Conservation (phyloP, 441 rosid species). For the Adansonia rubrostipa region DNA sequence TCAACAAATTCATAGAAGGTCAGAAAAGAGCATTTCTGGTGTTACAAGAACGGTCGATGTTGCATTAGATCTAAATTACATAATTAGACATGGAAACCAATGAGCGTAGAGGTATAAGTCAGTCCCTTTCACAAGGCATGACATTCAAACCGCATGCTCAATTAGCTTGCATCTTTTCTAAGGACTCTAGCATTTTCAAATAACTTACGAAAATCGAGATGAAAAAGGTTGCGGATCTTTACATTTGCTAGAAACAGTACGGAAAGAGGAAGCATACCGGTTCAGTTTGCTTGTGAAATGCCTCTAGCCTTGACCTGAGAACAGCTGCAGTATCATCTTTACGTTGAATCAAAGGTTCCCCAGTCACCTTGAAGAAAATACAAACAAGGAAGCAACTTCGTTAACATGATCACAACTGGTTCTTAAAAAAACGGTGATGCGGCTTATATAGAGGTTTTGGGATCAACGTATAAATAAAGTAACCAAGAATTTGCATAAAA, state of each 20-base stretch:
- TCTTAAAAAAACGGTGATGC: too few relatives aligned
- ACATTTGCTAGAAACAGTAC: neutral
- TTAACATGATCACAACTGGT: too few relatives aligned
- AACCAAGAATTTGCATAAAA: neutral
- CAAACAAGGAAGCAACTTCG: too few relatives aligned
- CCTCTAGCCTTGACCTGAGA: conserved; percentile 87
- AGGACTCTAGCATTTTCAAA: neutral
- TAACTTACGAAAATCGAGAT: neutral
- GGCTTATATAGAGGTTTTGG: too few relatives aligned
- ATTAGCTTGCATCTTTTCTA: neutral
- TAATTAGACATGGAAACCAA: neutral
- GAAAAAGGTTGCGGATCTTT: neutral
- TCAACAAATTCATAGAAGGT: neutral
- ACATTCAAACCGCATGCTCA: neutral
- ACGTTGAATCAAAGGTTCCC: conserved; percentile 92
- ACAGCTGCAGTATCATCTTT: conserved; percentile 92
- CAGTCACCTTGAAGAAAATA: conserved; percentile 52
- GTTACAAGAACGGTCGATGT: neutral
- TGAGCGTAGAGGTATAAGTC: too few relatives aligned
- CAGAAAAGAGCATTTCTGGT: neutral
- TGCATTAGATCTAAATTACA: neutral
- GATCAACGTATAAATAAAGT: neutral
- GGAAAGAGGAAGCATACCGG: conserved; percentile 56
- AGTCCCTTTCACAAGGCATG: too few relatives aligned
- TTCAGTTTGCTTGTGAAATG: conserved; percentile 93